Percentiles rank a stretch among this genome's conserved stretches.
phyloP scores from a whole-genome alignment of 192 early-diverging fungal species.

The Coemansia javaensis region DNA sequence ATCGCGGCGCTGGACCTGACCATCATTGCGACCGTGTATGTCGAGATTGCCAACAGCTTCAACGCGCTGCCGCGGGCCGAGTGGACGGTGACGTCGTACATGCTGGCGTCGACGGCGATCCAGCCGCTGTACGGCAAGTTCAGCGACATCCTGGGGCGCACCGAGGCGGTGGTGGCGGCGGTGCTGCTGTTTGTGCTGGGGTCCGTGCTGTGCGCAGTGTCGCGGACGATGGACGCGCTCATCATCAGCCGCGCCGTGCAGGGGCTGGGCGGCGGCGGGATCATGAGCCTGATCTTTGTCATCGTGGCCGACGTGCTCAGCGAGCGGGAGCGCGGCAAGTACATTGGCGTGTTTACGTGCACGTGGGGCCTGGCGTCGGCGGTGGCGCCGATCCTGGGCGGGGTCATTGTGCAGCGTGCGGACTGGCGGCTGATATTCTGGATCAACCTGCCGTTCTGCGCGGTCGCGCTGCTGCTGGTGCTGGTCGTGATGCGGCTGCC shows the following conservation, averaged over 20 bases:
- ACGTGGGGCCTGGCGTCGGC: slow-evolving; percentile 75
- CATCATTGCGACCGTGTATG: slow-evolving; percentile 76
- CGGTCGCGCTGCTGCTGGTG: slow-evolving; percentile 55
- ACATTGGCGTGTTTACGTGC: slow-evolving; percentile 74
- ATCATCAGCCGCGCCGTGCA: slow-evolving; percentile 75
- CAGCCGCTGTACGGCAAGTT: slow-evolving; percentile 73
- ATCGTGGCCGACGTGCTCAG: slow-evolving; percentile 84
- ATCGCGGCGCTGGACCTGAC: slow-evolving; percentile 82
- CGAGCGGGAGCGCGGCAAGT: slow-evolving; percentile 80
- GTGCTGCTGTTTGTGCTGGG: slow-evolving; percentile 76
- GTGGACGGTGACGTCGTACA: slow-evolving; percentile 80
- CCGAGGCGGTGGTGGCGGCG: slow-evolving; percentile 69
- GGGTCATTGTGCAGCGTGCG: slow-evolving; percentile 67
- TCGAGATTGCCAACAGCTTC: slow-evolving; percentile 73
- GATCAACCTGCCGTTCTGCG: slow-evolving; percentile 82
- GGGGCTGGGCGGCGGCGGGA: slow-evolving; percentile 77
- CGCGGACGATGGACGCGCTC: slow-evolving; percentile 60
- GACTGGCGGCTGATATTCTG: slow-evolving; percentile 73
- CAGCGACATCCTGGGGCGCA: slow-evolving; percentile 88
- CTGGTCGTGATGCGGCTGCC: slow-evolving; percentile 60
- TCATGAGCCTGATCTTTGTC: slow-evolving; percentile 70
- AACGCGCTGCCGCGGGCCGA: slow-evolving; percentile 61
- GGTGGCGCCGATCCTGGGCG: slow-evolving; percentile 81
- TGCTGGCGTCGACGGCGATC: slow-evolving; percentile 60
- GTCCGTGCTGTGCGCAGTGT: slow-evolving; percentile 76